Base-by-base conservation (phyloP, 1,139 yeast genomes). In the Blastobotrys malaysiensis region DNA sequence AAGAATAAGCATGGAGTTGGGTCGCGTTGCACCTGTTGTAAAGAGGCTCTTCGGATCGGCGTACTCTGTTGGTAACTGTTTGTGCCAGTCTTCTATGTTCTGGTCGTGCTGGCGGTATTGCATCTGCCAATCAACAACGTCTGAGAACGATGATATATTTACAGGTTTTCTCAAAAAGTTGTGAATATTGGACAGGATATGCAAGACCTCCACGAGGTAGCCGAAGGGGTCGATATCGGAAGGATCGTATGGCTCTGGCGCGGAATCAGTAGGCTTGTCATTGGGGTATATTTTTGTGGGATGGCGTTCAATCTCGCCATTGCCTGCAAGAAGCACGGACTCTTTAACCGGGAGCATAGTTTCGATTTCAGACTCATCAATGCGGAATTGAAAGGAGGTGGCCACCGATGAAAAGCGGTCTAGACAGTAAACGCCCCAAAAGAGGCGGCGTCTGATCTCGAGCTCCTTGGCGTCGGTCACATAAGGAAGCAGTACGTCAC, bases 101-200 rank as follows among this genome's bases (percentile, higher is more conserved):
- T 55, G 52, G 22, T 62, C 62, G 43, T 64, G 50, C 26, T 60
- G 57, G 11, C 62, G 55, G 53, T 61, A 60, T 36, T 55, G 52
- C 44, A 58, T 57, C 49, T 61, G 64, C 64, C 64, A 61, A 18
- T 54, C 56, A 9, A 58, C 56, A 9, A 61, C 64, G 24, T 60
- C 63, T 43, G 53, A 46, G 20, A 59, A 43, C 9, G 60, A 56
- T 22, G 56, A 51, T 11, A 61, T 58, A 45, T 58, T 59, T 24
- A 61, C 56, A n/a, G 64, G 63, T 18, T 52, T 53, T 45, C 56
- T 51, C 31, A 61, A 54, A 43, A 61, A 61, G 19, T 49, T 58
- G 45, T 61, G 64, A 21, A 61, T 61, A 13, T 53, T 43, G 27
- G 63, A 57, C 9, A 61, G 55, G 9, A 60, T 54, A 39, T 58